These are phyloP conservation scores for Albifimbria verrucaria DNA, from an alignment of 2,329 filamentous ascomycete genomes.

Conservation along the genomic window DNA sequence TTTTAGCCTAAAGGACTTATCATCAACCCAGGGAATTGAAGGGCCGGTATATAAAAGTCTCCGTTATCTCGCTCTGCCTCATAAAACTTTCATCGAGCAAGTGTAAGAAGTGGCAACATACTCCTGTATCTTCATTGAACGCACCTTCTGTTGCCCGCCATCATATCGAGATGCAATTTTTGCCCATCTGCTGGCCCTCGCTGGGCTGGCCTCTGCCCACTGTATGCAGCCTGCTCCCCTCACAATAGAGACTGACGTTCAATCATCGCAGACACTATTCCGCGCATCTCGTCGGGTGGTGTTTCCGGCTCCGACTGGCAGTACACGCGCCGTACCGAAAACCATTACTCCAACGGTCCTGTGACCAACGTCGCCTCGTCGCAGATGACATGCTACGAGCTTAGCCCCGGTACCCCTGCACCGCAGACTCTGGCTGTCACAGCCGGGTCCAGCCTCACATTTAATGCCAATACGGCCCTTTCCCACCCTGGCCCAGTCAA, in stretches of 20 bases:
- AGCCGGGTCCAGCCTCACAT: constrained; percentile 16
- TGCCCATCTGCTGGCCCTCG: not conserved
- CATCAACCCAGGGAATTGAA: not conserved
- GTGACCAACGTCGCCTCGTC: constrained; percentile 44
- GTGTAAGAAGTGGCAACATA: too few species aligned
- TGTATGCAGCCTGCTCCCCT: too few species aligned
- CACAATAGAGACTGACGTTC: constrained; percentile 26
- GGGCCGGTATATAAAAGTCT: not conserved
- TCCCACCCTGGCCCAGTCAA: constrained; percentile 36
- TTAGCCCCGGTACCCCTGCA: constrained; percentile 36
- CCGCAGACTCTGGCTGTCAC: constrained; percentile 34
- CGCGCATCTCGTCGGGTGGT: constrained; percentile 30
- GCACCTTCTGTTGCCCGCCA: not conserved
- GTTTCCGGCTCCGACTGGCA: constrained; percentile 38
- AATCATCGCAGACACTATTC: constrained; percentile 21
- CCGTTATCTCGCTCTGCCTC: not conserved
- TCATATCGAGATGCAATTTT: not conserved
- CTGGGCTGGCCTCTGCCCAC: not conserved
- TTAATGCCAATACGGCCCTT: constrained; percentile 36
- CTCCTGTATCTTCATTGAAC: not conserved
- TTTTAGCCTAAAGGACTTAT: not conserved
- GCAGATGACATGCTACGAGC: constrained; percentile 50
- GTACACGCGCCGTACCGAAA: constrained; percentile 43
- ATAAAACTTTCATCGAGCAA: not conserved
- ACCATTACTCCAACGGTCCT: constrained; percentile 46